Conservation (phyloP, 1,284 basidiomycete species). For the Leccinum ponderosum region DNA sequence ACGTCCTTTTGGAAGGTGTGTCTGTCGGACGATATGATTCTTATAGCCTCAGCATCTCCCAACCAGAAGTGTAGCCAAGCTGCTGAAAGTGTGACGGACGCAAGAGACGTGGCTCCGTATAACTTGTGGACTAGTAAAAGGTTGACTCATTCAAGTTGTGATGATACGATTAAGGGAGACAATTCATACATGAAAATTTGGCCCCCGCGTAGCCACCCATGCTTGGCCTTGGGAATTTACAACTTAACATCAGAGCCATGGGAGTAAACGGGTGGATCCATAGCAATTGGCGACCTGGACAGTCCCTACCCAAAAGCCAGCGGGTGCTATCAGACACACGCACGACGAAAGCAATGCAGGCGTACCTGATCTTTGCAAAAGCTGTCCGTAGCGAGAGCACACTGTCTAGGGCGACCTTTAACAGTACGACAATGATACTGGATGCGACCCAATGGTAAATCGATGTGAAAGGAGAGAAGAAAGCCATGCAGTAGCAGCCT, state of each 20-base stretch:
- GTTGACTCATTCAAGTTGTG: too few species aligned
- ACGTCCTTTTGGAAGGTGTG: too few species aligned
- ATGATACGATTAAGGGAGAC: too few species aligned
- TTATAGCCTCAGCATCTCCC: too few species aligned
- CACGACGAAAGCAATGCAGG: not conserved
- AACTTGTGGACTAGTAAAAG: too few species aligned
- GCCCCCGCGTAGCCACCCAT: too few species aligned
- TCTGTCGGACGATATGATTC: too few species aligned
- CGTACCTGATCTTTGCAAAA: conserved; percentile 27
- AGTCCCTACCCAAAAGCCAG: conserved; percentile 13
- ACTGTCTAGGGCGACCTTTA: conserved; percentile 14
- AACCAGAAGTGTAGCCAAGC: too few species aligned
- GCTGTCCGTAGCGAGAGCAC: conserved; percentile 13
- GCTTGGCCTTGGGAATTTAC: too few species aligned
- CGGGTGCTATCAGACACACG: not conserved
- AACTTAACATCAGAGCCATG: conserved; percentile 11
- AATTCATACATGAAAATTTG: too few species aligned
- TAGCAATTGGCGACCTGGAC: conserved; percentile 20
- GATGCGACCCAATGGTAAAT: conserved; percentile 14
- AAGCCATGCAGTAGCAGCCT: conserved; percentile 10
- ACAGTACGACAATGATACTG: conserved; percentile 5
- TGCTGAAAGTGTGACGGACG: too few species aligned
- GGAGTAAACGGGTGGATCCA: conserved; percentile 38
- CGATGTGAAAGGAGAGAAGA: not conserved
- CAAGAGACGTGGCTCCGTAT: too few species aligned